These are phyloP conservation scores for Oryza meyeriana DNA, from an alignment of 176 grass and related monocot species.

Conservation along the genomic window DNA sequence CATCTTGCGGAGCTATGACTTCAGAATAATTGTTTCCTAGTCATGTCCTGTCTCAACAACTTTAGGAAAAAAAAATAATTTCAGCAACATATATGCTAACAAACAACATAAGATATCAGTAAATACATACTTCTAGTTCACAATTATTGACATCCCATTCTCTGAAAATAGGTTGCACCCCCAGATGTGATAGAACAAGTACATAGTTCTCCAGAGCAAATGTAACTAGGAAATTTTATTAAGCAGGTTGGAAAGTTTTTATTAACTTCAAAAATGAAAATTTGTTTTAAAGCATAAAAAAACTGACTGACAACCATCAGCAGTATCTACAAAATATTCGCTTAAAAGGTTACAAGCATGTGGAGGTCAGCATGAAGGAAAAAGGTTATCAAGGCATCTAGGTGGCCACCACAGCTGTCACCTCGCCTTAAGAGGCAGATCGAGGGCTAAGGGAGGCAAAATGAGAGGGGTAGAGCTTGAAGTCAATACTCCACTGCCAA, in stretches of 20 bases:
- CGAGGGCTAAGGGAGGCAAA: not conserved
- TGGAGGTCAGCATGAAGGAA: not conserved
- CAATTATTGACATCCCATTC: not conserved
- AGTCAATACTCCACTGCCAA: not conserved
- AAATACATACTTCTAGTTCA: not conserved
- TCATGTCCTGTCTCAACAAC: conserved; percentile 89
- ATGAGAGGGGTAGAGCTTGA: not conserved
- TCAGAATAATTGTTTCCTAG: conserved; percentile 89
- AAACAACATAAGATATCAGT: not conserved
- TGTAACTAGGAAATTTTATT: conserved; percentile 4
- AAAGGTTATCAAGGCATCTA: not conserved
- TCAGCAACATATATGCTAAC: not conserved
- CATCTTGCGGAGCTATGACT: conserved; percentile 95
- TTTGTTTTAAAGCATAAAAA: not conserved
- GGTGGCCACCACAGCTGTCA: not conserved
- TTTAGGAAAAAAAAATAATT: conserved; percentile 20
- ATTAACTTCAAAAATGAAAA: not conserved
- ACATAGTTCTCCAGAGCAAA: not conserved
- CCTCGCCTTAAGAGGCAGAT: not conserved
- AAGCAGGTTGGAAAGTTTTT: not conserved
- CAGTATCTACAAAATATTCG: not conserved
- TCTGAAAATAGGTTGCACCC: not conserved
- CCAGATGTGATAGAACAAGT: not conserved
- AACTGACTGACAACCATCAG: not conserved
- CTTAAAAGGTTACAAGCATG: not conserved